Percentiles rank a stretch among this genome's conserved stretches.
Conservation (phyloP, 345 rosid species). For the Clausena lansium region DNA sequence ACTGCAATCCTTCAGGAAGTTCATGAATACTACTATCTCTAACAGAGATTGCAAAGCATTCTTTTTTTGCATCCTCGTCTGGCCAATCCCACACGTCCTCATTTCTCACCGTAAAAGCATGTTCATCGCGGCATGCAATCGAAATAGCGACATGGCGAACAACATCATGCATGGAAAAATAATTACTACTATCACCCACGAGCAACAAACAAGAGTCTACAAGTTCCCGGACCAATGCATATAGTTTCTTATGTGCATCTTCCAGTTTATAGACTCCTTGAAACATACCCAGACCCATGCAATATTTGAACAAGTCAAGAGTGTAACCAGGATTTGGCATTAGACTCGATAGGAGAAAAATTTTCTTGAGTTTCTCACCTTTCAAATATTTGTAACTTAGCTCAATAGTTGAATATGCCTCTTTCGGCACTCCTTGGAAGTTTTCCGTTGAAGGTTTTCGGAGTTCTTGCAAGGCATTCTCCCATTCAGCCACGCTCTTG, state of each 20-base stretch:
- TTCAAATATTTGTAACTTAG: too few relatives aligned
- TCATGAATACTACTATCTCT: neutral
- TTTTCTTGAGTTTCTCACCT: too few relatives aligned
- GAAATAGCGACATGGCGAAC: constrained; percentile 9
- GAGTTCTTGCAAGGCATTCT: neutral
- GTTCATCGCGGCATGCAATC: constrained; percentile 9
- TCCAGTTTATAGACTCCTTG: neutral
- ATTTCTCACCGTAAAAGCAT: neutral
- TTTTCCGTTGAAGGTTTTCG: neutral
- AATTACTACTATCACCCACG: neutral
- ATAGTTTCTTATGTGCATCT: constrained; percentile 6
- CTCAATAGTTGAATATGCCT: neutral
- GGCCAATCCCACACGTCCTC: constrained; percentile 5
- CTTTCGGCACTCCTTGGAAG: neutral
- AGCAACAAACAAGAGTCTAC: constrained; percentile 13
- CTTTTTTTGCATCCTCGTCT: neutral
- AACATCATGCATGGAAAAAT: constrained; percentile 7
- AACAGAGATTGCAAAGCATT: neutral
- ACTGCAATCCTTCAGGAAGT: constrained; percentile 11
- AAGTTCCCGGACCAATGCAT: neutral
- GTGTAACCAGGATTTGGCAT: neutral
- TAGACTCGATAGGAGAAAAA: neutral
- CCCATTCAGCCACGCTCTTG: neutral
- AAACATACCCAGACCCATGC: constrained; percentile 15
- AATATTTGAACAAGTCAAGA: neutral